Evolutionary conservation across 1,284 basidiomycete genomes (phyloP), one percentile per base, ranked within the genome.

Genomic region (Trichosporon inkin): DNA sequence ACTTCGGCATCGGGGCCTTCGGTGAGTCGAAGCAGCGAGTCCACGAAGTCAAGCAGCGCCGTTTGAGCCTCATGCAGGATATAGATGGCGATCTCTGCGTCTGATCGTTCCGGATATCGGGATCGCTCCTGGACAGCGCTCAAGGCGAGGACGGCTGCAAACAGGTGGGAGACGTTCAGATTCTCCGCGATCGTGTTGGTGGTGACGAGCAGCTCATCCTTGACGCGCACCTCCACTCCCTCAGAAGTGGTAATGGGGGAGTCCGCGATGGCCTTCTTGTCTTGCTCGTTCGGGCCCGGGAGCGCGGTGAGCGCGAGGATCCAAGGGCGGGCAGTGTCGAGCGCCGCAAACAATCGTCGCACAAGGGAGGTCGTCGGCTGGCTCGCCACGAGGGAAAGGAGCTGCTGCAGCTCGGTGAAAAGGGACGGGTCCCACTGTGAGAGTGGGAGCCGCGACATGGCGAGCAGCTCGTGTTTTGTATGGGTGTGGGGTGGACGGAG

Each of bases 241-340:
- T 65, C 67, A 10, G 73, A 62, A 16, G 47, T 56, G 24, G 57
- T 52, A 35, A 65, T 56, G 20, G 63, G 59, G 58, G 65, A 67
- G 35, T 68, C 69, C 38, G 72, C 68, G 14, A 74, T 67, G 34
- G 64, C 54, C 53, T 66, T 62, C 62, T 71, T 72, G 64, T 75
- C 74, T 56, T 66, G 67, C 3, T 71, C 68, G 53, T 64, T 73
- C 0, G 67, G 70, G 3, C 53, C 58, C 8, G 75, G 72, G 17
- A 77, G 56, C 14, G 63, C 63, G 0, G 72, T 71, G 34, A 77
- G 65, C 0, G 66, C 53, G 16, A 72, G 57, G 13, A 77, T 65
- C 75, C 75, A 77, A 36, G 75, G 75, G 34, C 68, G 62, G 0
- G 74, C 73, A 24, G 68, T 63, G 17, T 75, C 70, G 34, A 77